Base-by-base conservation (phyloP, 2,329 filamentous ascomycete species). In the Hypoxylon sp. region DNA sequence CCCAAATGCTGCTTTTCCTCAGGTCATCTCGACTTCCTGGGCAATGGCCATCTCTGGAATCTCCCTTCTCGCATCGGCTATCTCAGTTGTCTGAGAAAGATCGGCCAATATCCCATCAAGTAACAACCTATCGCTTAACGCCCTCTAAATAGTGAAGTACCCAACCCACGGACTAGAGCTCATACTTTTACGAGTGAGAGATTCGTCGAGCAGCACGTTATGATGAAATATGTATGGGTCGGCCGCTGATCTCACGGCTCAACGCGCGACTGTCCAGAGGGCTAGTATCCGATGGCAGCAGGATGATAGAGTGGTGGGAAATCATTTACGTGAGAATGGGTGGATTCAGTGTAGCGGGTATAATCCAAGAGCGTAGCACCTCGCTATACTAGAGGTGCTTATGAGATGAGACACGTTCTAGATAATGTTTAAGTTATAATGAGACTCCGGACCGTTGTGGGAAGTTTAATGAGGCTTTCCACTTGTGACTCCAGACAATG, bases 1-100 rank as follows among this genome's bases (percentile, higher is more conserved):
- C 17, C 55, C 50, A 10, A 60, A 22, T 48, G 44, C 35, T 17
- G 64, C 58, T 9, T 29, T 58, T 57, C 13, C 46, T 8, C 48
- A 31, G 10, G 17, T 3, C 2, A n/a, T 48, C 13, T 46, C 13
- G 5, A 17, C 22, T 24, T 35, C 26, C 2, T 62, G 51, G 62
- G 2, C n/a, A 17, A 47, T 50, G 39, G 31, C 14, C 11, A 8
- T 46, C 29, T 57, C 52, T 11, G 44, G 46, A 11, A 13, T 57
- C 2, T 52, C 53, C 11, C 35, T 65, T 48, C 54, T 65, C 3
- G 29, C 19, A 14, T 19, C 46, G 5, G 37, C 19, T 5, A n/a
- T 50, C n/a, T 52, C 24, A 3, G 46, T 22, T n/a, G 10, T 44
- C 17, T 44, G 39, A 22, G 9, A 22, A 1, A 10, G 3, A 22